Evolutionary conservation across 2,329 filamentous ascomycete genomes (phyloP), one percentile per base, ranked within the genome.

Genomic region (Epichloe scottii): DNA sequence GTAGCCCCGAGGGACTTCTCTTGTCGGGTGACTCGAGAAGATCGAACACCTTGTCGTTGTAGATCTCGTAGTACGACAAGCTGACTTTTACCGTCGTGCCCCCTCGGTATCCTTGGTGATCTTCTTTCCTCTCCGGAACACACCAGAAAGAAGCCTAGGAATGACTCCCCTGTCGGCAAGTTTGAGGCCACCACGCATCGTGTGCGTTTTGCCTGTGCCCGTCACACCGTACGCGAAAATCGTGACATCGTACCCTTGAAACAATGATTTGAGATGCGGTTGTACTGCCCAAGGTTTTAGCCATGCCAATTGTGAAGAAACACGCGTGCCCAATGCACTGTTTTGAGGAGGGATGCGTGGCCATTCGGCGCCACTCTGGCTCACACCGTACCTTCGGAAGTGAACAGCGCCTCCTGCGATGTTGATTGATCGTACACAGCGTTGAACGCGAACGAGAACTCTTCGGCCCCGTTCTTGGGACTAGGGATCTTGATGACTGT

Each of bases 391-490:
- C 89, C 87, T 79, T 97, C 91, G 38, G 84, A 80, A 56, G 90
- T 87, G 66, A 95, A 98, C 52, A 98, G 71, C 56, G 87, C 79
- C 67, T 95, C 87, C 66, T 98, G 91, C 8, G 87, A 81, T 15
- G 87, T 84, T 37, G 77, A 68, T 60, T 84, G 80, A 62, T 88
- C 88, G 67, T 95, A 97, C 51, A 97, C 91, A 58, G 86, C 81
- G 73, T 93, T 94, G 76, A 97, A 97, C 49, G 90, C 81, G 66
- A 97, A 98, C 50, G 86, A 89, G 69, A 90, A 97, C 62, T 90
- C 86, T 68, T 97, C 91, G 21, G 78, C 74, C 57, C 88, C 87
- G 62, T 96, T 96, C 72, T 93, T 95, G 0, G 91, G 90, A 63
- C 89, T 96, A 3, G 91, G 91, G 61, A 97, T 94, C 66, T 86